phyloP scores from a whole-genome alignment of 352 stramenopile species.

The Phytophthora kernoviae region DNA sequence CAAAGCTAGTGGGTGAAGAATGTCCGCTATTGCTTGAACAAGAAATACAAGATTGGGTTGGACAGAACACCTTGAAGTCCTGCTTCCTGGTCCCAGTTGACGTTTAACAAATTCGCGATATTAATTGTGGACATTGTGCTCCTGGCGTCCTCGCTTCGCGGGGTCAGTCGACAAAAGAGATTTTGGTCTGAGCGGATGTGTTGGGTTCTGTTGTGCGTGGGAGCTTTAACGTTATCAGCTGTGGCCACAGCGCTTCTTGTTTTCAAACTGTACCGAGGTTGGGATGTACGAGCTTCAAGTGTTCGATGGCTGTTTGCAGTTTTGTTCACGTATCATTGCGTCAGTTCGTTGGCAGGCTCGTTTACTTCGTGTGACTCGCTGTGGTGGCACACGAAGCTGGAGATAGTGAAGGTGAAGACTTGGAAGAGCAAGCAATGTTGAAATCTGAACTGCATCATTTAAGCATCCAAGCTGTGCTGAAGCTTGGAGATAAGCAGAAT shows the following conservation, averaged over 20 bases:
- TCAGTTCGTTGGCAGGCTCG: constrained; percentile 18
- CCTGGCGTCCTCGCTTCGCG: constrained; percentile 3
- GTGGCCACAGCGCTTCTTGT: constrained; percentile 29
- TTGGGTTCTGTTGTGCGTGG: constrained; percentile 29
- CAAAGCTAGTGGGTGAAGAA: background rate
- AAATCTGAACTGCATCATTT: constrained; percentile 34
- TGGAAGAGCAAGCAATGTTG: constrained; percentile 16
- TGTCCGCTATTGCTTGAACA: too few species aligned
- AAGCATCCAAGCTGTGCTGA: constrained; percentile 31
- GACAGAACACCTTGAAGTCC: constrained; percentile 23
- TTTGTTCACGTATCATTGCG: constrained; percentile 36
- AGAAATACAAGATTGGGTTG: background rate
- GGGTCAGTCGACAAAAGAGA: background rate
- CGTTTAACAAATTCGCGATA: background rate
- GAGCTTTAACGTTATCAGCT: constrained; percentile 28
- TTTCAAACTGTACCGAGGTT: constrained; percentile 41
- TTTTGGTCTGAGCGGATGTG: constrained; percentile 28
- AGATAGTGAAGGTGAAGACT: constrained; percentile 1
- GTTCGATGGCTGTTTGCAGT: constrained; percentile 32
- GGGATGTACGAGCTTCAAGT: constrained; percentile 32
- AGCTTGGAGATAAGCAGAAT: constrained; percentile 20
- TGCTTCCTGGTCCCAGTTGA: constrained; percentile 18
- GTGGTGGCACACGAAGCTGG: background rate
- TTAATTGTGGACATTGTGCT: background rate
- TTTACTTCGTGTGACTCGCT: constrained; percentile 34